A percentile compares a stretch with the other conserved stretches of the same genome.
Conservation (phyloP, 1,139 yeast species). For the Candida pseudocylindracea region DNA sequence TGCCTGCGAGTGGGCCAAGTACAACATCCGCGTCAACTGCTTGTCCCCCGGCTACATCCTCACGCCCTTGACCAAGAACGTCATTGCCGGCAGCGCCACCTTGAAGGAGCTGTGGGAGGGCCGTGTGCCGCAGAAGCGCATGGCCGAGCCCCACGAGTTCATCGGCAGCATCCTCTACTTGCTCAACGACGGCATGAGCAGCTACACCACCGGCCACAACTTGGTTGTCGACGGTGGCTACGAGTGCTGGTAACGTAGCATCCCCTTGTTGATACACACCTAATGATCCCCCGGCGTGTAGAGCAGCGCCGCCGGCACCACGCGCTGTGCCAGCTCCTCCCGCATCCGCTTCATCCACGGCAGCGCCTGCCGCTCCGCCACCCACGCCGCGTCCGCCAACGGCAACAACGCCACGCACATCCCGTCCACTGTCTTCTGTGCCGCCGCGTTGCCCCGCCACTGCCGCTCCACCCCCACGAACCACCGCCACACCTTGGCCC, state of each 20-base stretch:
- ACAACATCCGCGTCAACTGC: conserved; percentile 23
- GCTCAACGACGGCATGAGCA: conserved; percentile 14
- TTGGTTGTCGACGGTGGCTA: conserved; percentile 68
- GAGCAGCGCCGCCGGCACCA: no score
- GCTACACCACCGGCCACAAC: conserved; percentile 64
- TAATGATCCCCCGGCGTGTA: no score
- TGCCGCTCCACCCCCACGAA: no score
- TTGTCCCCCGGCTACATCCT: conserved; percentile 25
- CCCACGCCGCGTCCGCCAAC: no score
- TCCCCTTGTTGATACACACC: no score
- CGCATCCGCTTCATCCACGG: no score
- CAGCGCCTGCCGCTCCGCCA: no score
- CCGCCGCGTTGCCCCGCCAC: no score
- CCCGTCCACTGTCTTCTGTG: no score
- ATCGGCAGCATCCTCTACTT: conserved; percentile 23
- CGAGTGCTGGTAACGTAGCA: neutral
- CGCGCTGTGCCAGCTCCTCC: no score
- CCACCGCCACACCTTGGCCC: no score
- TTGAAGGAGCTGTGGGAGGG: conserved; percentile 26
- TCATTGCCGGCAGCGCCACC: conserved; percentile 19
- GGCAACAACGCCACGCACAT: no score
- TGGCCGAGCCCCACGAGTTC: conserved; percentile 29
- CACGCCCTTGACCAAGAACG: conserved; percentile 25
- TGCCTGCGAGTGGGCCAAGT: conserved; percentile 30
- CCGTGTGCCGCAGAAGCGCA: conserved; percentile 24